These are phyloP conservation scores for Linderniella brevidens DNA, from an alignment of 257 asterid species.

Conservation along the genomic window DNA sequence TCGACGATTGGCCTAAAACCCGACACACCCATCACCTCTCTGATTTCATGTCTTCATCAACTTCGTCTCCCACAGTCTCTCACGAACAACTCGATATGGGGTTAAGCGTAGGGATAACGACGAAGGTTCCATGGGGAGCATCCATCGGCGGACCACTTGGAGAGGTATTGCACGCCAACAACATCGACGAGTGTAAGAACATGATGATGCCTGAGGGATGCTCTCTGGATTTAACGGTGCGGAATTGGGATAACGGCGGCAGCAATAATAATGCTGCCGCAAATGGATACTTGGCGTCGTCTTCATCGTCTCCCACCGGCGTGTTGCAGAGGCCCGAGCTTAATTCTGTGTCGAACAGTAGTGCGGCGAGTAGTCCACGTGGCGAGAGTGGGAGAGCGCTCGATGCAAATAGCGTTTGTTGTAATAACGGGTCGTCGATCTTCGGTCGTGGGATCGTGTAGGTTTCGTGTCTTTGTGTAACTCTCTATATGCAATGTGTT, in stretches of 20 bases:
- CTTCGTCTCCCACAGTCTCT: conserved; percentile 26
- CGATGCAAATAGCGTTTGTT: conserved; percentile 11
- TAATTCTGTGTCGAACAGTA: conserved; percentile 63
- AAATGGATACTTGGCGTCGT: no score
- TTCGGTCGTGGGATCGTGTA: no score
- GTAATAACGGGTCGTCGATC: no score
- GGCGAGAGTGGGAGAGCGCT: conserved; percentile 25
- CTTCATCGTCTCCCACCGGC: conserved; percentile 71
- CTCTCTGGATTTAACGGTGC: conserved; percentile 37
- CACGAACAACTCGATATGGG: conserved; percentile 62
- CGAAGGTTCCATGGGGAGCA: conserved; percentile 44
- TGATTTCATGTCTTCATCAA: conserved; percentile 40
- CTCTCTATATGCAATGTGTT: no score
- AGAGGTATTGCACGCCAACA: conserved; percentile 46
- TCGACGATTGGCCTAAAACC: conserved; percentile 53
- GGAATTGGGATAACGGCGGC: conserved; percentile 33
- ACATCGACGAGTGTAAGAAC: conserved; percentile 15
- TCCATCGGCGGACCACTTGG: conserved; percentile 90
- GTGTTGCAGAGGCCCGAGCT: conserved; percentile 60
- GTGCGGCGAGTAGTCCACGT: conserved; percentile 71
- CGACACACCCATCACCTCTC: conserved; percentile 34
- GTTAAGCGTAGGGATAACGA: conserved; percentile 28
- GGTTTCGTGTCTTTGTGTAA: no score
- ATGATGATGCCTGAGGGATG: conserved; percentile 20
- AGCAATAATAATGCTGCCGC: no score